Base-by-base conservation (phyloP, 495 filamentous ascomycete species). In the Tetracladium marchalianum region DNA sequence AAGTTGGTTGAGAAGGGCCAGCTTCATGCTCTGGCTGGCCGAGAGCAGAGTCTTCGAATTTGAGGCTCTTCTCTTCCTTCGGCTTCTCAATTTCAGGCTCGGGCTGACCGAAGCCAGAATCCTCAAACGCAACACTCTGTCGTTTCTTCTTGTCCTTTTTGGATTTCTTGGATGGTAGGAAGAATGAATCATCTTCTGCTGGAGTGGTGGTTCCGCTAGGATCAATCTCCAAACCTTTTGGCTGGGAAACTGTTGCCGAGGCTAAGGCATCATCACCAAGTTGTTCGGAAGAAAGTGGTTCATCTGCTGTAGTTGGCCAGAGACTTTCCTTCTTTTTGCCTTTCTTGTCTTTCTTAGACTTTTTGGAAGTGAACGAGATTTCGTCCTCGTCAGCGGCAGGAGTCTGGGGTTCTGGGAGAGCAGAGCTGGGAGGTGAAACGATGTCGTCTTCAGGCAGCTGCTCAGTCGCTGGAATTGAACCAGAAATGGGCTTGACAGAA, bases 291-390 rank as follows among this genome's bases (percentile, higher is more conserved):
- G 34, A 33, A 24, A 36, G n/a, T 10, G 15, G 18, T 31, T 31
- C 43, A 5, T 43, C 22, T 24, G 15, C 11, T 9, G 24, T 11
- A 44, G 2, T 24, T 24, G 15, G 34, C 32, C 37, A 8, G 4
- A 46, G 17, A 18, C 27, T 52, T 17, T 54, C 39, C 3, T 49
- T 31, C 37, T 58, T 58, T 40, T 51, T 55, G 13, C 34, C 39
- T 34, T 44, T 41, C 33, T 54, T 39, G 41, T 44, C 41, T 19
- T 44, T 44, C 16, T 44, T 43, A 16, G 41, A 43, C 17, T 43
- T 43, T 8, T 55, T 55, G 31, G 47, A 13, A 1, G 18, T n/a
- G 22, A 31, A 31, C 15, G 38, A 43, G n/a, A 40, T 38, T 1
- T 48, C 41, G 5, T 63, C 43, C 24, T 39, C 46, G 32, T 41